Evolutionary conservation across 352 stramenopile genomes (phyloP).

Genomic region (Halophytophthora batemanensis): DNA sequence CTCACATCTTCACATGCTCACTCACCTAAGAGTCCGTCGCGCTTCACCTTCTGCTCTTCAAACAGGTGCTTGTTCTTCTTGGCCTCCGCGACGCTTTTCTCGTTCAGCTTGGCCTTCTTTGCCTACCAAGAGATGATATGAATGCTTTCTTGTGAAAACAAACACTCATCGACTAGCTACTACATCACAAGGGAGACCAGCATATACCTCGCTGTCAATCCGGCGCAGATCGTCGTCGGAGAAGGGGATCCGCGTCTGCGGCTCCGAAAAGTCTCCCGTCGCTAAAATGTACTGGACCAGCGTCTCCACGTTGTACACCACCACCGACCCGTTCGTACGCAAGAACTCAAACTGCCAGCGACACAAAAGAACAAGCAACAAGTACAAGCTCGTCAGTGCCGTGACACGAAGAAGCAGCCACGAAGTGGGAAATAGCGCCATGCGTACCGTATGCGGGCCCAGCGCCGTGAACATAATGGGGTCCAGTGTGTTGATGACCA

Average conservation of each 20-base stretch:
- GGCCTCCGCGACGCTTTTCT: conserved; percentile 68
- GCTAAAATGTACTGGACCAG: conserved; percentile 87
- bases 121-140: conserved; percentile 42
- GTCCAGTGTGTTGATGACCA: conserved; percentile 73
- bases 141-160: conserved; percentile 23
- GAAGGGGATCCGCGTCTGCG: conserved; percentile 85
- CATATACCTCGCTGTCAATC: conserved; percentile 66
- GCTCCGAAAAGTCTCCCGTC: conserved; percentile 88
- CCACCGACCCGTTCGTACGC: conserved; percentile 75
- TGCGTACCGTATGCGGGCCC: conserved; percentile 64
- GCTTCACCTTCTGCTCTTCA: conserved; percentile 79
- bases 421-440: not conserved
- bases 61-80: conserved; percentile 79
- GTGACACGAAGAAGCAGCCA: conserved; percentile 1
- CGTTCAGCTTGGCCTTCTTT: conserved; percentile 52
- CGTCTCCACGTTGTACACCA: conserved; percentile 85
- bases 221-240: conserved; percentile 72
- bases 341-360: conserved; percentile 86
- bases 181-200: conserved; percentile 17
- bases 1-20: not conserved
- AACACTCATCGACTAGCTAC: conserved; percentile 27
- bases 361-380: conserved; percentile 10
- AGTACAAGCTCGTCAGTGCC: conserved; percentile 13
- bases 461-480: conserved; percentile 87
- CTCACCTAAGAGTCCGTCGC: conserved; percentile 74